phyloP scores from a whole-genome alignment of 2,329 filamentous ascomycete genomes.

The Zasmidium cellare region DNA sequence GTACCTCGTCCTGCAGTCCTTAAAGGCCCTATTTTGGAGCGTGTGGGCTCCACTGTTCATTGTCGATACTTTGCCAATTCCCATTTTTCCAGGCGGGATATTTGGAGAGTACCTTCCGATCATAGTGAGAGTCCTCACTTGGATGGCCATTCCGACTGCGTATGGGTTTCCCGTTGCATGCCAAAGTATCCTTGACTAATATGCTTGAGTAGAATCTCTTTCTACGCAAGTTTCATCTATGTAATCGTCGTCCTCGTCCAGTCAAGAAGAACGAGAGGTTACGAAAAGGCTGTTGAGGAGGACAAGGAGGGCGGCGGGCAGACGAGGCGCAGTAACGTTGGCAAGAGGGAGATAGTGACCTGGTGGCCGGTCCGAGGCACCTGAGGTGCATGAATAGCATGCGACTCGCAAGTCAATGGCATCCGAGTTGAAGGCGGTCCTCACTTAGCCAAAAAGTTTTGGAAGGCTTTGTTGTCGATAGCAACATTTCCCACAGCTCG shows the following conservation, averaged over 20 bases:
- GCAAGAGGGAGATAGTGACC: too few relatives aligned
- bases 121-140: background rate
- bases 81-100: background rate
- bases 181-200: background rate
- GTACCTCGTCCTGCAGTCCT: slow-evolving; percentile 17
- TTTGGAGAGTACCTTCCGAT: background rate
- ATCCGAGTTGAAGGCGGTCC: too few relatives aligned
- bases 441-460: slow-evolving; percentile 84
- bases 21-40: slow-evolving; percentile 23
- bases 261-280: background rate
- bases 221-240: slow-evolving; percentile 11
- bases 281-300: background rate
- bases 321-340: too few relatives aligned
- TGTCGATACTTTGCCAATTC: background rate
- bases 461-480: slow-evolving; percentile 96
- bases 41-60: background rate
- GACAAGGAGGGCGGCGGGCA: background rate
- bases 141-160: background rate
- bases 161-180: background rate
- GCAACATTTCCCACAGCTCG: slow-evolving; percentile 81
- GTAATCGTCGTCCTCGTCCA: slow-evolving; percentile 7
- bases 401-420: too few relatives aligned
- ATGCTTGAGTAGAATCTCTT: slow-evolving; percentile 1
- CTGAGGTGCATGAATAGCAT: too few relatives aligned
- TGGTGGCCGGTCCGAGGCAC: too few relatives aligned